Evolutionary conservation across 2,329 filamentous ascomycete genomes (phyloP), one percentile per base, ranked within the genome.

Genomic region (Westerdykella aurantiaca): DNA sequence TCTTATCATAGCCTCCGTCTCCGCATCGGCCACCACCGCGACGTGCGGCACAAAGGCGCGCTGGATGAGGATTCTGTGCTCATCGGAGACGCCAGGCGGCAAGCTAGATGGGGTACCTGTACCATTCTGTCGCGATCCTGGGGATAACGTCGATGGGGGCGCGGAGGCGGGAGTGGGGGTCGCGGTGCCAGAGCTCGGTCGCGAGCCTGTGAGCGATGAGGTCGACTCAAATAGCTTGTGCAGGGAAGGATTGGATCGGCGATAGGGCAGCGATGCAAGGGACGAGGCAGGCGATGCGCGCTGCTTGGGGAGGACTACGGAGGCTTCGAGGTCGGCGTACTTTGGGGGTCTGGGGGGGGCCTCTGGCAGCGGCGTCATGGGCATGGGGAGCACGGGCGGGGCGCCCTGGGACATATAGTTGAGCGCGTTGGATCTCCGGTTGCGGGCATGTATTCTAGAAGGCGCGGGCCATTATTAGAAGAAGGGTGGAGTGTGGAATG

Each of bases 11-110:
- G 83, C 78, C 60, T 96, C 86, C 1, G 88, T 93, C 61, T 97
- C 91, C 13, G 79, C 72, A 12, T 91, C 95, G n/a, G 88, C 81
- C 55, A 90, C 85, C 22, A 98, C 80, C 6, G 86, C 87, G 37
- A 98, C 81, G 50, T 93, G 86, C 1, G 93, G 94, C 12, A 91
- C 87, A 63, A 95, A 95, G 2, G 89, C 85, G 46, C 84, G 83
- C 42, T 94, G 74, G 35, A 97, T 83, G 39, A 95, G 72, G 25
- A 76, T 75, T 44, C 78, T 70, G 40, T 76, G 72, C 58, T 82
- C 79, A 49, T 80, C 76, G 6, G 73, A 72, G 11, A 57, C 59
- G 39, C 64, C 72, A 56, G 70, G 73, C 37, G 51, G 60, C 43
- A 58, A 56, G 48, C 48, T 64, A 17, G 60, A 67, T 7, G 70